These are phyloP conservation scores for Xerocomus amazonicus DNA, from an alignment of 1,284 basidiomycete genomes.

Conservation along the genomic window DNA sequence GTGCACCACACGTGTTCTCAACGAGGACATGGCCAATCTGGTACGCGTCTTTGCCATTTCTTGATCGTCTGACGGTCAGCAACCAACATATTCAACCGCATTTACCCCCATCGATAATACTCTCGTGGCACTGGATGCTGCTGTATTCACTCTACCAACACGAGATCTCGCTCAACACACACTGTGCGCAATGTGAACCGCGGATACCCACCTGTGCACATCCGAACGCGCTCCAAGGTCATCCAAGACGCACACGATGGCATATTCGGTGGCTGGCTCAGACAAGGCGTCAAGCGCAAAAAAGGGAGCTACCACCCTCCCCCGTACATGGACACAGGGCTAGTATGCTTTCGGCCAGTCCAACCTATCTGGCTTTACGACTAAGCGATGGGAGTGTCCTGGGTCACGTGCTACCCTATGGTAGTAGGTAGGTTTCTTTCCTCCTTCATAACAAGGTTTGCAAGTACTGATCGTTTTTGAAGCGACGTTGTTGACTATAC, in stretches of 20 bases:
- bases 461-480: no score
- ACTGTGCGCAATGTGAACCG: slow-evolving; percentile 68
- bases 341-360: no score
- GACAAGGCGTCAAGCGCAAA: slow-evolving; percentile 62
- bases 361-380: no score
- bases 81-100: slow-evolving; percentile 58
- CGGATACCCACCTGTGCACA: slow-evolving; percentile 23
- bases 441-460: no score
- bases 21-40: slow-evolving; percentile 50
- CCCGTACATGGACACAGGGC: no score
- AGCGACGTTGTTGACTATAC: no score
- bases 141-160: slow-evolving; percentile 95
- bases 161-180: slow-evolving; percentile 87
- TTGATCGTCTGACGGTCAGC: neutral
- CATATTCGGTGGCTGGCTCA: slow-evolving; percentile 80
- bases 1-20: slow-evolving; percentile 56
- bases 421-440: no score
- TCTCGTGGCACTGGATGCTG: slow-evolving; percentile 80
- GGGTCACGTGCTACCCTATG: no score
- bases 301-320: slow-evolving; percentile 68
- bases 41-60: slow-evolving; percentile 34
- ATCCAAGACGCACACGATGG: slow-evolving; percentile 59
- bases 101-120: slow-evolving; percentile 77
- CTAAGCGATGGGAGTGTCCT: no score
- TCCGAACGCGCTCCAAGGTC: slow-evolving; percentile 36